Base-by-base conservation (phyloP, 805 yeast species). In the Saturnispora sanitii region DNA sequence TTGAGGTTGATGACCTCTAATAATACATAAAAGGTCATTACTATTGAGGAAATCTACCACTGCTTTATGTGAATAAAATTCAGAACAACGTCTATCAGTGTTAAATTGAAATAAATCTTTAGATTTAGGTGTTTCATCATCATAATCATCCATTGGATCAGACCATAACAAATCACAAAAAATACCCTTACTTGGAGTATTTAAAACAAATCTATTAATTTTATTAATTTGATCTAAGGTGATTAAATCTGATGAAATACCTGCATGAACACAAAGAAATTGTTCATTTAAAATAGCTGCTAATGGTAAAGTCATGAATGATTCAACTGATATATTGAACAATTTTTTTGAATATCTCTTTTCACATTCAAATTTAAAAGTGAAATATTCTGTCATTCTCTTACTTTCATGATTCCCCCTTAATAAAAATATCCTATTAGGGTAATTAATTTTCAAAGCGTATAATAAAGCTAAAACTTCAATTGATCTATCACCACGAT, bases 151-250 rank as follows among this genome's bases (percentile, higher is more conserved):
- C 13, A 80, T 66, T 1, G 97, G 97, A 61, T 90, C 97, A 0
- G 96, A 79, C 97, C 97, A 90, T 49, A 88, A 69, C 47, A 90
- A 65, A 62, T 90, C 97, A 61, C 96, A 87, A 84, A 87, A 82
- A 38, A 90, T 61, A 0, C 97, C 97, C 46, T 77, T 73, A 3
- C 95, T 82, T 5, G 97, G 96, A 27, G 95, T 94, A 57, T 90
- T 96, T 12, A 35, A 41, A 44, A 81, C 70, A 65, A 85, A 86
- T 49, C 97, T 69, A 60, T 88, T 76, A 35, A 90, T 62, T 31
- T 64, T 65, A 36, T 71, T 68, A 31, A 90, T 65, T 56, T 87
- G 95, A 35, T 78, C 77, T 36, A 84, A 67, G 1, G 79, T 61
- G 33, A 68, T 68, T 47, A 88, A 64, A 37, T 87, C 94, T 2